These are phyloP conservation scores for Boletus coccyginus DNA, from an alignment of 768 basidiomycete genomes.

Conservation along the genomic window DNA sequence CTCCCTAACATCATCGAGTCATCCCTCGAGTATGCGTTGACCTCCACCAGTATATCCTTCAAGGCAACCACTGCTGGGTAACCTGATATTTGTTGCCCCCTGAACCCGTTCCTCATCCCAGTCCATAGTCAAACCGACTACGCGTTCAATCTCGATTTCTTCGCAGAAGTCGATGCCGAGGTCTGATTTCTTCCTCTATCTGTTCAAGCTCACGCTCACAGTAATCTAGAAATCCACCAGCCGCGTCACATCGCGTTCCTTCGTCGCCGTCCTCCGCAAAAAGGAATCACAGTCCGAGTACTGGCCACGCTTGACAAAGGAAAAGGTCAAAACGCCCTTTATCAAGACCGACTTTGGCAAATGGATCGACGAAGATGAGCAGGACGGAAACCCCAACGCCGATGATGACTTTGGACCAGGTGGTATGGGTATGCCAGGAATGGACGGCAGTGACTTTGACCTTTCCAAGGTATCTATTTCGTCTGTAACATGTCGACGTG, in stretches of 20 bases:
- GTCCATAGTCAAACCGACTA: slow-evolving; percentile 52
- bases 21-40: slow-evolving; percentile 60
- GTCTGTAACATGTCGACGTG: slow-evolving; percentile 1
- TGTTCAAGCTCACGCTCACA: slow-evolving; percentile 1
- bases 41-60: slow-evolving; percentile 57
- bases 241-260: slow-evolving; percentile 64
- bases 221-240: slow-evolving; percentile 33
- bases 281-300: slow-evolving; percentile 72
- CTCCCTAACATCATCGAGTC: slow-evolving; percentile 65
- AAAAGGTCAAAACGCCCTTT: slow-evolving; percentile 74
- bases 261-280: slow-evolving; percentile 74
- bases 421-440: slow-evolving; percentile 39
- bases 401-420: slow-evolving; percentile 37
- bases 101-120: slow-evolving; percentile 5
- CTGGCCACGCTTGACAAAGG: slow-evolving; percentile 93
- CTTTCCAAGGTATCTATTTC: slow-evolving; percentile 50
- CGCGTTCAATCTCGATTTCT: slow-evolving; percentile 75
- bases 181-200: slow-evolving; percentile 35
- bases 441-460: slow-evolving; percentile 48
- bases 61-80: slow-evolving; percentile 66
- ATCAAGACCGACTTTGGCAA: slow-evolving; percentile 94
- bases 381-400: slow-evolving; percentile 56
- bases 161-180: slow-evolving; percentile 71
- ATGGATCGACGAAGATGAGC: slow-evolving; percentile 98
- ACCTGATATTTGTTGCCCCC: slow-evolving; percentile 21